A percentile compares a stretch with the other conserved stretches of the same genome.
phyloP scores from a whole-genome alignment of 1,284 basidiomycete species.

The Rugosomyces carneus region DNA sequence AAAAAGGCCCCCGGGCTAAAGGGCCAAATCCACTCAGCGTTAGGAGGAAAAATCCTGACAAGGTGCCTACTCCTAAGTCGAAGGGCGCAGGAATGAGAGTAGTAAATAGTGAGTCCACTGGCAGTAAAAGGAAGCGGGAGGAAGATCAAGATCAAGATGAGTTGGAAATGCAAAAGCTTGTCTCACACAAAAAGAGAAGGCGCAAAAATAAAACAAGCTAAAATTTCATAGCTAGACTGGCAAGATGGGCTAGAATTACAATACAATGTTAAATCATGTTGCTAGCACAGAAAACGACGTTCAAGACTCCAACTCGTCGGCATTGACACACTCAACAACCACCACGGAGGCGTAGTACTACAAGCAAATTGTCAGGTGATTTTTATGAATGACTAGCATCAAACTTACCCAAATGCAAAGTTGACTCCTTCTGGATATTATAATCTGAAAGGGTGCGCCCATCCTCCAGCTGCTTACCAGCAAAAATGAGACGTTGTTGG shows the following conservation, averaged over 20 bases:
- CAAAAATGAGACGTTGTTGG: constrained; percentile 79
- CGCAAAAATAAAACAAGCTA: not conserved
- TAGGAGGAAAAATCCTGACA: constrained; percentile 69
- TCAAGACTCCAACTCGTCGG: too few relatives aligned
- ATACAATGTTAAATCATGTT: too few relatives aligned
- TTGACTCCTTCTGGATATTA: constrained; percentile 71
- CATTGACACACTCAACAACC: constrained; percentile 25
- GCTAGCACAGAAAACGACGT: too few relatives aligned
- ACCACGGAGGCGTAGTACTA: constrained; percentile 77
- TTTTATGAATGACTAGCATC: constrained; percentile 61
- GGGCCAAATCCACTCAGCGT: constrained; percentile 91
- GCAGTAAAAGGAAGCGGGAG: constrained; percentile 25
- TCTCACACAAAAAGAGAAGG: not conserved
- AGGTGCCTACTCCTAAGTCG: constrained; percentile 5
- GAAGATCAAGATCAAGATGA: not conserved
- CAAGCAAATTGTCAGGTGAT: constrained; percentile 29
- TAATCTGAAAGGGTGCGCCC: constrained; percentile 79
- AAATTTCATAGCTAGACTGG: not conserved
- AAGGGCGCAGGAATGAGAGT: constrained; percentile 17
- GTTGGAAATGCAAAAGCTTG: not conserved
- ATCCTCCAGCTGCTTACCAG: constrained; percentile 82
- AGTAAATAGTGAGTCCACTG: not conserved
- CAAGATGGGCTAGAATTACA: too few relatives aligned
- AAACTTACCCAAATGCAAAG: constrained; percentile 44
- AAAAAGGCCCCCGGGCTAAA: constrained; percentile 72